Evolutionary conservation across 768 basidiomycete genomes (phyloP).

Genomic region (Agrocybe praecox): DNA sequence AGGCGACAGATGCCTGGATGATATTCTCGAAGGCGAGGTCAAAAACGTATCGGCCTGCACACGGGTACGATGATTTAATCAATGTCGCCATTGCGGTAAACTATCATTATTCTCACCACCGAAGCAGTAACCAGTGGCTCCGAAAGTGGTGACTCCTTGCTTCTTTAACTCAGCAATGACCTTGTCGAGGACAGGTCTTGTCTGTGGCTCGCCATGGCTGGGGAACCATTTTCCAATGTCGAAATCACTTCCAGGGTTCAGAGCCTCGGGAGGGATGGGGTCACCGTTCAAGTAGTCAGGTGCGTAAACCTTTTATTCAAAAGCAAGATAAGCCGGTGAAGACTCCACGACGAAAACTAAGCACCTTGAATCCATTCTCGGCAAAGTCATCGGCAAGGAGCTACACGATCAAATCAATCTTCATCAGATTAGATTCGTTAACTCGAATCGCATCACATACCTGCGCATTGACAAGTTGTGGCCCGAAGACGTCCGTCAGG

Average conservation of each 20-base stretch:
- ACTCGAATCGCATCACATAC: slow-evolving; percentile 27
- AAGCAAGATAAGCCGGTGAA: not conserved
- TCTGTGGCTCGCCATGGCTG: slow-evolving; percentile 38
- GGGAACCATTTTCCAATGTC: slow-evolving; percentile 45
- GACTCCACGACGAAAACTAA: not conserved
- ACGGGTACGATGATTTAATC: not conserved
- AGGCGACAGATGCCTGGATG: slow-evolving; percentile 47
- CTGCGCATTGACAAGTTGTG: slow-evolving; percentile 45
- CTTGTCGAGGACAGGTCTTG: slow-evolving; percentile 55
- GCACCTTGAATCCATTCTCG: slow-evolving; percentile 46
- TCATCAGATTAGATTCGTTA: not conserved
- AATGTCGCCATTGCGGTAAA: not conserved
- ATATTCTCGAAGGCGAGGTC: slow-evolving; percentile 61
- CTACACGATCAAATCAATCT: slow-evolving; percentile 18
- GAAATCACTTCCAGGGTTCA: slow-evolving; percentile 34
- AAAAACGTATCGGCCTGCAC: slow-evolving; percentile 55
- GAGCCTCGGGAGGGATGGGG: slow-evolving; percentile 35
- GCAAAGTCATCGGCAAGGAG: slow-evolving; percentile 46
- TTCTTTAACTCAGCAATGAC: slow-evolving; percentile 59
- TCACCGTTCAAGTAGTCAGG: slow-evolving; percentile 48
- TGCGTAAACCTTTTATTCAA: slow-evolving; percentile 31
- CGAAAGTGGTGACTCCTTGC: slow-evolving; percentile 59
- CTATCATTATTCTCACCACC: too few relatives aligned
- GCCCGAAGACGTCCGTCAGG: slow-evolving; percentile 56
- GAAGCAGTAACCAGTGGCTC: slow-evolving; percentile 70